A percentile compares a stretch with the other conserved stretches of the same genome.
These are phyloP conservation scores for Lichina pygmaea DNA, from an alignment of 495 filamentous ascomycete species.

Conservation along the genomic window DNA sequence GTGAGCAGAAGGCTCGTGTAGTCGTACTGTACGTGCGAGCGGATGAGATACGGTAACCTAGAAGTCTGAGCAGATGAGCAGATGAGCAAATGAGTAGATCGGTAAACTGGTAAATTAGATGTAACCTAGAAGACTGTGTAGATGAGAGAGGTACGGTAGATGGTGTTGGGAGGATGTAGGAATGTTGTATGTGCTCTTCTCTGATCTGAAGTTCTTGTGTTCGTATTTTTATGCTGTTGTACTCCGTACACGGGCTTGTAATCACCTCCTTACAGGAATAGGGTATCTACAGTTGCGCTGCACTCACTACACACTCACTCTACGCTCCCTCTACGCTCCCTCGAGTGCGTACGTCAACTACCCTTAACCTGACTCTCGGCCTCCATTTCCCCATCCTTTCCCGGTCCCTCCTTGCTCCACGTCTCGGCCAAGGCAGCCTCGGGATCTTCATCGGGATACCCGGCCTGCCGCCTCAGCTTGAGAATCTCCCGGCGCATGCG, in stretches of 20 bases:
- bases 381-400: constrained; percentile 29
- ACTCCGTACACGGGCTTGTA: too few relatives aligned
- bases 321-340: too few relatives aligned
- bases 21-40: constrained; percentile 17
- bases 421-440: constrained; percentile 36
- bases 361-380: constrained; percentile 40
- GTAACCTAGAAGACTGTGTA: too few relatives aligned
- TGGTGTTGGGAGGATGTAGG: too few relatives aligned
- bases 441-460: constrained; percentile 55
- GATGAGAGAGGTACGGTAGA: too few relatives aligned
- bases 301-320: too few relatives aligned
- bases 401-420: constrained; percentile 25
- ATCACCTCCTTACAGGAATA: too few relatives aligned
- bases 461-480: constrained; percentile 40
- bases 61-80: background rate
- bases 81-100: background rate
- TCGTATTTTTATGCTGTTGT: too few relatives aligned
- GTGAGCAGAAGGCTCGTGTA: constrained; percentile 20
- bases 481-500: constrained; percentile 55
- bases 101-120: too few relatives aligned
- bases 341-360: constrained; percentile 8
- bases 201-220: too few relatives aligned
- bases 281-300: too few relatives aligned
- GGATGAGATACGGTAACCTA: background rate
- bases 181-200: too few relatives aligned